These are phyloP conservation scores for Cyclostephanos tholiformis DNA, from an alignment of 108 stramenopile species.

Conservation along the genomic window DNA sequence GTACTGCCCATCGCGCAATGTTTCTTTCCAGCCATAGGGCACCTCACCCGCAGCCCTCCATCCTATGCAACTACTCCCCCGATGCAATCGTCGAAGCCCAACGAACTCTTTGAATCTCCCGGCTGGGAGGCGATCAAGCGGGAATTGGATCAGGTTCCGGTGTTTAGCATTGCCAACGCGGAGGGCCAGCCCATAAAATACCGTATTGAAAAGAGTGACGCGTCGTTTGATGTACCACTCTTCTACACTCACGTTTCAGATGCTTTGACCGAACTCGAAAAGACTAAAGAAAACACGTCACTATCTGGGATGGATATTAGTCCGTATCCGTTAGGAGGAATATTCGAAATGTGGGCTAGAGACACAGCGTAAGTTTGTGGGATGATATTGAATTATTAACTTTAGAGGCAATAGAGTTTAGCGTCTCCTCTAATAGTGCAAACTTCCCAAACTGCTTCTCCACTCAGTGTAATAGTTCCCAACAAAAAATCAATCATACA, in stretches of 20 bases:
- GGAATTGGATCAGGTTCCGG: conserved; percentile 55
- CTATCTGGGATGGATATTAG: conserved; percentile 38
- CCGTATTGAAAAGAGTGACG: conserved; percentile 25
- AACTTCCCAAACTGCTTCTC: neutral
- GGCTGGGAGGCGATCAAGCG: conserved; percentile 59
- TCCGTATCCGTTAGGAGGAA: conserved; percentile 46
- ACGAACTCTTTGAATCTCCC: conserved; percentile 57
- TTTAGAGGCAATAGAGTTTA: too few species aligned
- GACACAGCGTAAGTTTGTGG: conserved; percentile 44
- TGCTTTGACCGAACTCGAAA: conserved; percentile 54
- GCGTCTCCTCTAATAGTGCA: neutral
- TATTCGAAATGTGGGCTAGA: conserved; percentile 57
- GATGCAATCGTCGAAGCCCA: conserved; percentile 8
- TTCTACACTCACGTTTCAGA: conserved; percentile 68
- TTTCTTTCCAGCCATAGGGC: neutral
- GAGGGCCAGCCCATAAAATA: conserved; percentile 66
- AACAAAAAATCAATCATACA: conserved; percentile 47
- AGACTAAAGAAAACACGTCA: conserved; percentile 36
- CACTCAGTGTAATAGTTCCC: conserved; percentile 52
- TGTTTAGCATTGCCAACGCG: conserved; percentile 60
- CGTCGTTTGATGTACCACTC: conserved; percentile 50
- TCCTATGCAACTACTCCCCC: neutral
- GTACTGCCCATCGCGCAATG: neutral
- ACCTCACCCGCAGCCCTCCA: neutral
- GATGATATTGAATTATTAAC: neutral